Evolutionary conservation across 2,329 filamentous ascomycete genomes (phyloP).

Genomic region (Capronia coronata): DNA sequence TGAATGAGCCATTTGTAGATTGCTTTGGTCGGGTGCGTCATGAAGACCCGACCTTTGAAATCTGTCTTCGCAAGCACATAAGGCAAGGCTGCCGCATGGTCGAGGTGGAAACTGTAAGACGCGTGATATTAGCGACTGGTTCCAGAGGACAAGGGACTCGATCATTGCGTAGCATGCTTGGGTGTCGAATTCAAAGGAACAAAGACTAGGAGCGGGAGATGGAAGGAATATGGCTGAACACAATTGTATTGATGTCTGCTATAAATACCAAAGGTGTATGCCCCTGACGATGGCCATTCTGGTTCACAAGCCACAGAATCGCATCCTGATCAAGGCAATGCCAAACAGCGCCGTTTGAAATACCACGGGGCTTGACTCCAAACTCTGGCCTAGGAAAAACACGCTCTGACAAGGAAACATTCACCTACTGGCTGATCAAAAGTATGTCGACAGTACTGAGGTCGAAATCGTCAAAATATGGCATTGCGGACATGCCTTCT

Average conservation of each 20-base stretch:
- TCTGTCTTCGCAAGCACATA: constrained; percentile 98
- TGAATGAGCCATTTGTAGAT: constrained; percentile 99
- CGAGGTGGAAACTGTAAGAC: constrained; percentile 77
- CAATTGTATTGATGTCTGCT: constrained; percentile 27
- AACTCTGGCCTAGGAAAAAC: constrained; percentile 11
- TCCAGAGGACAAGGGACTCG: background rate
- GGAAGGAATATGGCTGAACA: constrained; percentile 20
- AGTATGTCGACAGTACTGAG: constrained; percentile 95
- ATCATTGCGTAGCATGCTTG: background rate
- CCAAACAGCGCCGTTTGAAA: background rate
- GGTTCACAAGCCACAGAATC: background rate
- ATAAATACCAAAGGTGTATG: constrained; percentile 19
- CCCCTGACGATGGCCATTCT: background rate
- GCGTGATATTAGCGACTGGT: constrained; percentile 30
- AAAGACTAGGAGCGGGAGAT: constrained; percentile 4
- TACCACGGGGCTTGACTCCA: background rate
- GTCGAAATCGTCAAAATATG: constrained; percentile 98
- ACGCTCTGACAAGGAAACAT: constrained; percentile 25
- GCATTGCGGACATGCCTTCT: constrained; percentile 84
- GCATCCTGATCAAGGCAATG: background rate
- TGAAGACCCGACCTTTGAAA: constrained; percentile 93
- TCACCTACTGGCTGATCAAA: constrained; percentile 95
- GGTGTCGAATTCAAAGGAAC: constrained; percentile 7
- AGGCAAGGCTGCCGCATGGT: constrained; percentile 96
- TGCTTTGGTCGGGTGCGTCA: constrained; percentile 98